phyloP scores from a whole-genome alignment of 2,329 filamentous ascomycete species.

The Phialemonium atrogriseum region DNA sequence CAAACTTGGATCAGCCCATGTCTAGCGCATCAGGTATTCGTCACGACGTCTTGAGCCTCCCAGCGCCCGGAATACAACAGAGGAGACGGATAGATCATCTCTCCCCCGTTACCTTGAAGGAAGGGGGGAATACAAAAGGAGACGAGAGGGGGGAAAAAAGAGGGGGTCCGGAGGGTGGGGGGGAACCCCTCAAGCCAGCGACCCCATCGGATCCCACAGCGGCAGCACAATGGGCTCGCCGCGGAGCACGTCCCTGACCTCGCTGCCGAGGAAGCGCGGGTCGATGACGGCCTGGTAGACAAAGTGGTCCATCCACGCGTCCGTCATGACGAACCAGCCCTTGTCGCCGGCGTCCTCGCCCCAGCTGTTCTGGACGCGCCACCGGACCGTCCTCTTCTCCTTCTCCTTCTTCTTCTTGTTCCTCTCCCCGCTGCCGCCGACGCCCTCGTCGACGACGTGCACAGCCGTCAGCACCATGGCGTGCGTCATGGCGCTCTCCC shows the following conservation, averaged over 20 bases:
- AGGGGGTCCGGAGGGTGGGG: no score
- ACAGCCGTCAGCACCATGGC: constrained; percentile 88
- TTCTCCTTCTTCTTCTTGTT: no score
- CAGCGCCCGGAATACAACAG: no score
- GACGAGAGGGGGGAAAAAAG: no score
- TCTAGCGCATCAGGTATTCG: no score
- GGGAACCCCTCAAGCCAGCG: constrained; percentile 53
- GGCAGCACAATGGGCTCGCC: constrained; percentile 64
- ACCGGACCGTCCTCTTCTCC: constrained; percentile 64
- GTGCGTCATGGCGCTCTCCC: constrained; percentile 81
- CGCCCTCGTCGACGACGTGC: constrained; percentile 62
- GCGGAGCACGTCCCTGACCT: constrained; percentile 61
- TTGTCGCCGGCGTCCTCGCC: constrained; percentile 60
- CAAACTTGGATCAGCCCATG: no score
- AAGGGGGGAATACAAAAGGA: no score
- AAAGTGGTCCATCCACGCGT: constrained; percentile 73
- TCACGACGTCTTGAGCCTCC: no score
- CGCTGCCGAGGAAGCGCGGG: constrained; percentile 54
- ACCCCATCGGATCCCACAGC: constrained; percentile 75
- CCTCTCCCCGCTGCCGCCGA: no score
- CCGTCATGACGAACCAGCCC: constrained; percentile 86
- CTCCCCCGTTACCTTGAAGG: no score
- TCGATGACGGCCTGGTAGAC: constrained; percentile 83
- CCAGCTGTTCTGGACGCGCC: constrained; percentile 87
- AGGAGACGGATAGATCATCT: no score